Evolutionary conservation across 2,329 filamentous ascomycete genomes (phyloP).

Genomic region (Sclerotinia borealis): DNA sequence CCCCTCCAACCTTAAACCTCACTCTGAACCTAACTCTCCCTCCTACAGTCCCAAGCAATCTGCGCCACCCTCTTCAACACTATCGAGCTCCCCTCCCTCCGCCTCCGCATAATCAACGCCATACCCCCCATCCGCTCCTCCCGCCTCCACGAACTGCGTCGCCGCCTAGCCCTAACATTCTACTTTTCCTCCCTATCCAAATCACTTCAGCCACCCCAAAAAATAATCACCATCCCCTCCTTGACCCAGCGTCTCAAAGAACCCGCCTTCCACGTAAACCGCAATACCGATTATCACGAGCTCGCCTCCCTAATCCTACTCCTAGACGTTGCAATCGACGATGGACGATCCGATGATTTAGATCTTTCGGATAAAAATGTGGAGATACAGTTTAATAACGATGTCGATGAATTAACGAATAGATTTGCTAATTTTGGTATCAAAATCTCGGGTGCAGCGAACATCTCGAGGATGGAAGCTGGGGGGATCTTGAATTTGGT

Average conservation of each 20-base stretch:
- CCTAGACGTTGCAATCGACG: conserved; percentile 70
- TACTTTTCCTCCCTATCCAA: conserved; percentile 48
- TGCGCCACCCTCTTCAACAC: conserved; percentile 42
- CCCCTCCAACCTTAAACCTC: not conserved
- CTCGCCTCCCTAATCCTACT: conserved; percentile 61
- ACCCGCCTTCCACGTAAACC: conserved; percentile 46
- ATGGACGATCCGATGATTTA: conserved; percentile 40
- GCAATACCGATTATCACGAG: conserved; percentile 59
- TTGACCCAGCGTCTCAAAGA: conserved; percentile 42
- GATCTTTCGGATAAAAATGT: conserved; percentile 31
- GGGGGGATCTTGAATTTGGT: conserved; percentile 72
- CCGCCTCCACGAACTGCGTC: conserved; percentile 53
- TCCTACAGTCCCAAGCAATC: conserved; percentile 42
- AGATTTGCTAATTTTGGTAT: conserved; percentile 59
- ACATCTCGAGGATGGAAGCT: conserved; percentile 66
- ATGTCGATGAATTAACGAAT: conserved; percentile 60
- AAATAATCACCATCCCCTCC: conserved; percentile 34
- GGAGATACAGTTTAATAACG: conserved; percentile 57
- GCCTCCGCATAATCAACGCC: conserved; percentile 50
- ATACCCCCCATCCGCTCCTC: conserved; percentile 47
- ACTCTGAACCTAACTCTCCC: conserved; percentile 12
- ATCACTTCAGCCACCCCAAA: conserved; percentile 38
- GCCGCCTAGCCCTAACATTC: conserved; percentile 59
- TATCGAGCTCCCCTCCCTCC: conserved; percentile 45
- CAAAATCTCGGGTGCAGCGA: conserved; percentile 65